Percentiles rank a stretch among this genome's conserved stretches.
phyloP scores from a whole-genome alignment of 805 yeast genomes.

The Nakazawaea wyomingensis region DNA sequence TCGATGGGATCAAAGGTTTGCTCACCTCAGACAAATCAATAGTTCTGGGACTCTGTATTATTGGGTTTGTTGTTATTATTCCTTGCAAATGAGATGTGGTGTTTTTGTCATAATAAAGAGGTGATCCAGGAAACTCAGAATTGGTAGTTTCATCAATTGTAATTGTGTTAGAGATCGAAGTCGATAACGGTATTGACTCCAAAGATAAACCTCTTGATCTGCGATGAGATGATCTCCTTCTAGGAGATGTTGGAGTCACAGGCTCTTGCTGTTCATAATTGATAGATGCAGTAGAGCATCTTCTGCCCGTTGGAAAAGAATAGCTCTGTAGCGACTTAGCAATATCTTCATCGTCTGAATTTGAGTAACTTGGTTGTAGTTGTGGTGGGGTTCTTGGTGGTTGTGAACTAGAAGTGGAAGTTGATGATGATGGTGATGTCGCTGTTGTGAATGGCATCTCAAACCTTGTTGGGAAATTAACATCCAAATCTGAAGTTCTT shows the following conservation, averaged over 20 bases:
- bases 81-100: background rate
- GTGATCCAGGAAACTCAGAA: background rate
- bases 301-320: background rate
- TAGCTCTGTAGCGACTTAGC: background rate
- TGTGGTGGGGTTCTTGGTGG: background rate
- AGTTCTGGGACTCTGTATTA: background rate
- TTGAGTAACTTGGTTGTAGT: background rate
- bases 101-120: background rate
- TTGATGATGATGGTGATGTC: no score
- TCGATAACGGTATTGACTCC: background rate
- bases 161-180: background rate
- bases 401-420: no score
- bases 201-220: conserved; percentile 5
- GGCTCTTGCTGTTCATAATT: conserved; percentile 1
- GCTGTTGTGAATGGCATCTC: no score
- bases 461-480: no score
- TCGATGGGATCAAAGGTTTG: conserved; percentile 2
- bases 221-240: background rate
- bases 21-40: conserved; percentile 7
- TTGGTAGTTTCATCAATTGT: background rate
- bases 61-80: background rate
- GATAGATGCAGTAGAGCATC: background rate
- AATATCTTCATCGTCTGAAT: background rate
- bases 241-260: background rate
- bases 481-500: no score